Evolutionary conservation across 1,284 basidiomycete genomes (phyloP), one percentile per base, ranked within the genome.

Genomic region (Cryptococcus amylolentus): DNA sequence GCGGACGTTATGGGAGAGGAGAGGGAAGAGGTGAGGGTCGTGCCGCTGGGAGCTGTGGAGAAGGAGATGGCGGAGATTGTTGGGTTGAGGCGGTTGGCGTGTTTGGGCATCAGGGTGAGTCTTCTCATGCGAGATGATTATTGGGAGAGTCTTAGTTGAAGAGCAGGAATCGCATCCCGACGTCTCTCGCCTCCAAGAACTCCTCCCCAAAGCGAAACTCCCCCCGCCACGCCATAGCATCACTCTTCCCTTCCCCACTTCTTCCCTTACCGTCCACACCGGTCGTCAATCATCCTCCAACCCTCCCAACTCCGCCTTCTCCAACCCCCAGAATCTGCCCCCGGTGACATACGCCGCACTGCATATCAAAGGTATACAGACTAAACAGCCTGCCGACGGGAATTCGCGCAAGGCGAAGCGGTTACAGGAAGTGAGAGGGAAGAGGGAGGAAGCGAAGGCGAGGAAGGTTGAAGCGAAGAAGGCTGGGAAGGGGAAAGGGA

Each of bases 331-430:
- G 28, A 61, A 0, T 60, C 68, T 2, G 47, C 54, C 8, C 57
- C 72, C 3, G 62, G 70, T 45, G 10, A 35, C 31, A 35, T 77
- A 76, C 57, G 79, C 88, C 41, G 85, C 87, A 5, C 88, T 91
- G 0, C 87, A 89, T 66, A 82, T 93, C 69, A 95, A 94, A 71
- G 90, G 91, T 58, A 75, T 93, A n/a, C 83, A 82, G 23, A 94
- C 91, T 0, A 86, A 85, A 23, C 83, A 84, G 2, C 91, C 91
- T 0, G 85, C 83, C 64, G 88, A 94, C 68, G 86, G 88, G 80
- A 86, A 83, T 65, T 81, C 79, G 26, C 84, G 85, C 41, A 93
- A 88, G 71, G 82, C 84, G 55, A 71, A 79, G 55, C 82, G 89
- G 54, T 70, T 80, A 42, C 78, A 80, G 57, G 85, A 82, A 35